Evolutionary conservation across 2,329 filamentous ascomycete species (phyloP).

Genomic region (Amesomyces nigricolor): DNA sequence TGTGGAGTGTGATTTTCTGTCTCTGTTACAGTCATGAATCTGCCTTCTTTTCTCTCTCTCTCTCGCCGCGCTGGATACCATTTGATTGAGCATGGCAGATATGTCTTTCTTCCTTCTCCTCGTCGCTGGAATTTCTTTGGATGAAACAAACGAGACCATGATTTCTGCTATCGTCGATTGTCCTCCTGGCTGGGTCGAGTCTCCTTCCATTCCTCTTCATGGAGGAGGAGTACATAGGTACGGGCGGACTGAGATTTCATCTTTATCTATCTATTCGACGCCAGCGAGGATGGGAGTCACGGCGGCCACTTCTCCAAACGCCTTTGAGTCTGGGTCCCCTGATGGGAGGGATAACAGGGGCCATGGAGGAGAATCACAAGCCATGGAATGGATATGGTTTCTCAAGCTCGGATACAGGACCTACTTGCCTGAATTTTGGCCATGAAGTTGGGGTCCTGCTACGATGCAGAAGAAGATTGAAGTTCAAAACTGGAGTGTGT

Average conservation of each 20-base stretch:
- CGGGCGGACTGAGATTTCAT: slow-evolving; percentile 1
- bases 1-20: slow-evolving; percentile 21
- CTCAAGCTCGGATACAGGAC: too few species aligned
- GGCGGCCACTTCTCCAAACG: neutral
- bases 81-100: slow-evolving; percentile 23
- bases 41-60: slow-evolving; percentile 5
- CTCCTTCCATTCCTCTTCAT: neutral
- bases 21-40: slow-evolving; percentile 6
- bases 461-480: neutral
- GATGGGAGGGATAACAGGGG: neutral
- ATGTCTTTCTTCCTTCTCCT: slow-evolving; percentile 16
- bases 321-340: neutral
- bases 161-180: slow-evolving; percentile 2
- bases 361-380: neutral
- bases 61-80: slow-evolving; percentile 28
- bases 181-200: neutral
- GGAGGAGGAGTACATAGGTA: neutral
- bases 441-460: neutral
- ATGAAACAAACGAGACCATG: neutral
- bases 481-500: neutral
- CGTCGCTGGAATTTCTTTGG: slow-evolving; percentile 9
- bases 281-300: slow-evolving; percentile 2
- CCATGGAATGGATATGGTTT: too few species aligned
- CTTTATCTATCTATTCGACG: neutral
- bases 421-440: too few species aligned